Percentiles rank a stretch among this genome's conserved stretches.
phyloP scores from a whole-genome alignment of 2,329 filamentous ascomycete genomes.

The Aspergillus puulaauensis region DNA sequence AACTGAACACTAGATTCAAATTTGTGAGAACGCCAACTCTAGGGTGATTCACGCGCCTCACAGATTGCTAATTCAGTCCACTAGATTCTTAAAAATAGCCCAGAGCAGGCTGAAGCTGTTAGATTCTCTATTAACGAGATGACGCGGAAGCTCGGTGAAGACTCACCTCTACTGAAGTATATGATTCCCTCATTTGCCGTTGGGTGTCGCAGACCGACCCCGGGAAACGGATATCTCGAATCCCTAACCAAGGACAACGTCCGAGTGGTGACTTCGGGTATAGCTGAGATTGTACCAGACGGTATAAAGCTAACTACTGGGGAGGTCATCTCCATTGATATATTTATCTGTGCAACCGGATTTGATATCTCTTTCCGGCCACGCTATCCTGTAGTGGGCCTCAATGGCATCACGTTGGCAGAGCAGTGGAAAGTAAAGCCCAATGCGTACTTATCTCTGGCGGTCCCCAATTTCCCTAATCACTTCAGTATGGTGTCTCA shows the following conservation, averaged over 20 bases:
- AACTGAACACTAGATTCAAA: no score
- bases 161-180: no score
- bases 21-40: no score
- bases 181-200: not conserved
- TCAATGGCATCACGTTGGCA: not conserved
- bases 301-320: not conserved
- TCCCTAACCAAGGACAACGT: not conserved
- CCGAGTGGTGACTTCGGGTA: not conserved
- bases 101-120: no score
- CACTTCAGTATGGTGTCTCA: not conserved
- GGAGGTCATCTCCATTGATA: not conserved
- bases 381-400: not conserved
- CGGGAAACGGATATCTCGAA: not conserved
- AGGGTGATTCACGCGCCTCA: no score
- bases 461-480: not conserved
- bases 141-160: no score
- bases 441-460: not conserved
- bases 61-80: no score
- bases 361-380: constrained; percentile 2
- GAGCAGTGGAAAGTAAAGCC: not conserved
- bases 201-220: not conserved
- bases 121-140: no score
- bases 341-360: constrained; percentile 1
- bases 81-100: no score
- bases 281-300: not conserved